Base-by-base conservation (phyloP, 1,284 basidiomycete genomes). In the Cryptococcus depauperatus region DNA sequence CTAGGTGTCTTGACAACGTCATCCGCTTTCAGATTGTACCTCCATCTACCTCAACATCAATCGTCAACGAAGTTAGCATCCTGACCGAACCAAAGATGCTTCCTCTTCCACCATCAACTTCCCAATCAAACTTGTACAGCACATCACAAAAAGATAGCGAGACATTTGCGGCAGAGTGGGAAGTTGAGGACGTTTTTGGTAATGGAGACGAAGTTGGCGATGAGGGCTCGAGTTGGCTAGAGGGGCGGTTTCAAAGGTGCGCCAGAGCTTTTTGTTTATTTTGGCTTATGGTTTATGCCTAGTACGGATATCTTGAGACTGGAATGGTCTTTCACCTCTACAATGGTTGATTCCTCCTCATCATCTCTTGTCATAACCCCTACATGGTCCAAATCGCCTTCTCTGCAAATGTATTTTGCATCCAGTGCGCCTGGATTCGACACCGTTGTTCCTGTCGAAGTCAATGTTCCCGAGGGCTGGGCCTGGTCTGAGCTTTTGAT, bases 171-270 rank as follows among this genome's bases (percentile, higher is more conserved):
- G 59, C 60, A 8, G 61, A 53, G 0, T 65, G 65, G 63, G 63
- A 64, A 38, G 63, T 62, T 43, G 61, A 57, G 14, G 62, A 64
- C 25, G 55, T 50, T 19, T 37, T 56, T 33, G 52, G 46, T 7
- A 54, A 51, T 5, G 58, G 55, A 11, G 50, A 52, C 26, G 46
- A 48, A 11, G 46, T 52, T 21, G 44, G 48, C 11, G 56, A 49
- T 14, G 52, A 55, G 16, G 56, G 47, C 4, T 56, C 57, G n/a
- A 57, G 52, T 43, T 62, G 61, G 63, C 54, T 69, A 0, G 58
- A 62, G 28, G 66, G 66, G 3, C 41, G 61, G 30, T 69, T 67
- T 41, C 63, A 61, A 33, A 61, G 60, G 65, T 64, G 27, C 41
- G 56, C 26, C 19, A n/a, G n/a, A n/a, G n/a, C 39, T 16, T 21